phyloP scores from a whole-genome alignment of 768 basidiomycete species.

The Tulasnella sp. region DNA sequence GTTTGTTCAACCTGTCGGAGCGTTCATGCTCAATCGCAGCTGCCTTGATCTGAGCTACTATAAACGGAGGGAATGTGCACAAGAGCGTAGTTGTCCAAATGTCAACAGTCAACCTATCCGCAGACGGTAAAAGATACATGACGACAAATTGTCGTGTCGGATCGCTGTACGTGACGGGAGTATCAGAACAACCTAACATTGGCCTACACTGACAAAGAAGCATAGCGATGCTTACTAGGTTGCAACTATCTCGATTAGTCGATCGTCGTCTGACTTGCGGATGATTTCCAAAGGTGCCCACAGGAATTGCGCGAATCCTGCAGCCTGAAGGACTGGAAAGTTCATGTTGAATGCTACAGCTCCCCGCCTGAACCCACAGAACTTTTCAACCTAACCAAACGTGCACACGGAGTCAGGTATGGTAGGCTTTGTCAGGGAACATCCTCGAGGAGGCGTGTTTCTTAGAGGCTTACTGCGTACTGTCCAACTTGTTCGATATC shows the following conservation, averaged over 20 bases:
- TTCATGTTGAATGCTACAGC: constrained; percentile 20
- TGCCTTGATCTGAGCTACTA: not conserved
- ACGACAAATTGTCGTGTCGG: not conserved
- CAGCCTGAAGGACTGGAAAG: constrained; percentile 3
- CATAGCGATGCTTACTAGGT: not conserved
- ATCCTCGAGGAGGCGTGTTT: too few relatives aligned
- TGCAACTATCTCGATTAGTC: not conserved
- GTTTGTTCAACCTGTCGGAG: not conserved
- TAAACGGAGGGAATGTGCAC: constrained; percentile 2
- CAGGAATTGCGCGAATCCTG: not conserved
- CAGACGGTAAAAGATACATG: not conserved
- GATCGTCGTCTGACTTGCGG: not conserved
- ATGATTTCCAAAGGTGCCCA: constrained; percentile 4
- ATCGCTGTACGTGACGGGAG: not conserved
- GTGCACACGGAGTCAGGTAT: not conserved
- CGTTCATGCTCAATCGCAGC: not conserved
- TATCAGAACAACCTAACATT: not conserved
- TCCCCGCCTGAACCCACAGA: not conserved
- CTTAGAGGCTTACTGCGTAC: constrained; percentile 5
- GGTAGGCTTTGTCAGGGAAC: not conserved
- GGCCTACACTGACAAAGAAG: not conserved
- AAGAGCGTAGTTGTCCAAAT: constrained; percentile 5
- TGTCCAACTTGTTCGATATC: constrained; percentile 17
- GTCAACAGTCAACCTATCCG: constrained; percentile 6
- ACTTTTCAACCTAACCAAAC: not conserved